Evolutionary conservation across 495 filamentous ascomycete genomes (phyloP).

Genomic region (Hamigera avellanea): DNA sequence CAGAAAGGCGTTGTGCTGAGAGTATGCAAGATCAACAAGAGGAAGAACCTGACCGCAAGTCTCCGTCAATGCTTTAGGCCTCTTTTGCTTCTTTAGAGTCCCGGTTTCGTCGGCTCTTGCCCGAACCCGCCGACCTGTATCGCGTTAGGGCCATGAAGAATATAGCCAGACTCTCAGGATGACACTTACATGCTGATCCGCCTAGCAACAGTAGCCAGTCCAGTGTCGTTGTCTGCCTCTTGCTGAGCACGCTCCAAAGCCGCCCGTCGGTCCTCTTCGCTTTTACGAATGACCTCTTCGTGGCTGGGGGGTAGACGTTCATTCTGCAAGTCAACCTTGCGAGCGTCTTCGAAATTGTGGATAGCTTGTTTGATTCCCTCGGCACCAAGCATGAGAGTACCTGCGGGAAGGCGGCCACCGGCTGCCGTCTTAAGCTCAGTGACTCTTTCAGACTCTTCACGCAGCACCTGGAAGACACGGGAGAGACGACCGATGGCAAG

Average conservation of each 20-base stretch:
- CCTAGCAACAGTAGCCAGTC: constrained; percentile 71
- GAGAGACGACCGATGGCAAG: constrained; percentile 93
- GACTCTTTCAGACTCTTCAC: constrained; percentile 93
- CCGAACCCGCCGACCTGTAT: constrained; percentile 27
- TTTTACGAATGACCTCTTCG: constrained; percentile 76
- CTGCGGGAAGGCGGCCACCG: constrained; percentile 84
- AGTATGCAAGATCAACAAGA: not conserved
- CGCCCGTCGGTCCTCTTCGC: constrained; percentile 63
- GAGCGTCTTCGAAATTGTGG: constrained; percentile 90
- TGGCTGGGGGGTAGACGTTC: constrained; percentile 85
- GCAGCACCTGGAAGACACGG: constrained; percentile 94
- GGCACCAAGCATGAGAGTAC: constrained; percentile 93
- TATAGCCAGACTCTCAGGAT: not conserved
- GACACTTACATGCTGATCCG: constrained; percentile 87
- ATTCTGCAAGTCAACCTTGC: constrained; percentile 95
- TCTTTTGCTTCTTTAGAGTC: constrained; percentile 7
- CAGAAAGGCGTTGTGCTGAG: not conserved
- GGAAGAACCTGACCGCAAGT: not conserved
- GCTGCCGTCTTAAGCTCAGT: constrained; percentile 96
- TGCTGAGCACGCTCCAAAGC: constrained; percentile 73
- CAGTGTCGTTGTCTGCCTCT: constrained; percentile 86
- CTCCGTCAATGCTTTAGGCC: not conserved
- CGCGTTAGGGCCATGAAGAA: constrained; percentile 3
- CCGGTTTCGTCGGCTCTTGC: constrained; percentile 23
- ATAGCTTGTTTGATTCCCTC: constrained; percentile 99